phyloP scores from a whole-genome alignment of 495 filamentous ascomycete genomes.

The Penicillium manginii region DNA sequence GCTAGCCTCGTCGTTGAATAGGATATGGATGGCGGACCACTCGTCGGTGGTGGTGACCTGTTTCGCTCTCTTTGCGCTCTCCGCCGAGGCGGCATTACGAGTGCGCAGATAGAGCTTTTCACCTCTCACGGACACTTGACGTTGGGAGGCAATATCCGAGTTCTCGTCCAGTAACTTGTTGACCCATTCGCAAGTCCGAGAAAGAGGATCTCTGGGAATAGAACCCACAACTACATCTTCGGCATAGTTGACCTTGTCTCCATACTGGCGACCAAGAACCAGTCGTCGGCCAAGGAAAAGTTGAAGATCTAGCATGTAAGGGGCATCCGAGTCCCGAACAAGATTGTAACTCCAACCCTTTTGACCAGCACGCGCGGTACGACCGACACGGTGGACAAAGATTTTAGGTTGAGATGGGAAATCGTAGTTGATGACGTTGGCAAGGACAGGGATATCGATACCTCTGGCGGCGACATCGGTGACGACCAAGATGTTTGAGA shows the following conservation, averaged over 20 bases:
- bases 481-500: slow-evolving; percentile 90
- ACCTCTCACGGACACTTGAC: slow-evolving; percentile 77
- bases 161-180: slow-evolving; percentile 75
- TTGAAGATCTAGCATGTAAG: slow-evolving; percentile 93
- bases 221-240: slow-evolving; percentile 80
- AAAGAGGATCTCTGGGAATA: slow-evolving; percentile 69
- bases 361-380: slow-evolving; percentile 90
- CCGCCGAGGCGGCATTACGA: slow-evolving; percentile 80
- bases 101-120: slow-evolving; percentile 92
- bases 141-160: slow-evolving; percentile 70
- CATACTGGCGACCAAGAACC: slow-evolving; percentile 62
- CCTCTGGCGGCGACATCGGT: slow-evolving; percentile 96
- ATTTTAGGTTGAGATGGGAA: slow-evolving; percentile 97
- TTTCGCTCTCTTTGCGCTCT: slow-evolving; percentile 84
- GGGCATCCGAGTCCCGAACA: slow-evolving; percentile 79
- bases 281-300: slow-evolving; percentile 85
- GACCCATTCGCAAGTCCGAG: slow-evolving; percentile 75
- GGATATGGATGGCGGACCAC: slow-evolving; percentile 70
- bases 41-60: slow-evolving; percentile 67
- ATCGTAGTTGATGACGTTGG: slow-evolving; percentile 98
- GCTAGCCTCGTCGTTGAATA: slow-evolving; percentile 72
- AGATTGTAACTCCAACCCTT: slow-evolving; percentile 95
- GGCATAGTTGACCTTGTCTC: slow-evolving; percentile 66
- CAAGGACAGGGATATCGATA: slow-evolving; percentile 95
- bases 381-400: slow-evolving; percentile 93